Evolutionary conservation across 1,139 yeast genomes (phyloP).

Genomic region (Debaryomyces robertsiae): DNA sequence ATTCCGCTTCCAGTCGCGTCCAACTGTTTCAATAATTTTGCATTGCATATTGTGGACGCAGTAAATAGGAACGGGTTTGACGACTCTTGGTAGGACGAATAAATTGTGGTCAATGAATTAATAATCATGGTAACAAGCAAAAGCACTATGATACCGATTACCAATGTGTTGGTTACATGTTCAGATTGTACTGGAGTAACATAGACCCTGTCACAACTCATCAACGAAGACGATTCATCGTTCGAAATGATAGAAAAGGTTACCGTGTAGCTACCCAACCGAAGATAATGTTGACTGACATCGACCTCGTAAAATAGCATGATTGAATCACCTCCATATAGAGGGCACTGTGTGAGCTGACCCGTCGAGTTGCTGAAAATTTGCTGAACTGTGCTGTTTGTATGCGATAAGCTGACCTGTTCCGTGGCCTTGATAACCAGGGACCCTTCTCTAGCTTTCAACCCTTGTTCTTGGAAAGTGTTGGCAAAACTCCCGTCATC

Average conservation of each 20-base stretch:
- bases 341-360: conserved; percentile 41
- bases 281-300: conserved; percentile 32
- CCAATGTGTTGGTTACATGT: conserved; percentile 37
- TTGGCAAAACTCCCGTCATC: not conserved
- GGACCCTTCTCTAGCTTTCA: not conserved
- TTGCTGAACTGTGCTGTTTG: conserved; percentile 25
- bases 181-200: conserved; percentile 50
- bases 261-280: conserved; percentile 47
- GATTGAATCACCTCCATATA: conserved; percentile 43
- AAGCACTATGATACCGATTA: conserved; percentile 42
- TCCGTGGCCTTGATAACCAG: not conserved
- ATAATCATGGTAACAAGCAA: conserved; percentile 46
- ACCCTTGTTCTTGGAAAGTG: not conserved
- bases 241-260: conserved; percentile 43
- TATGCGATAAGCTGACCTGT: conserved; percentile 1
- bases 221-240: conserved; percentile 30
- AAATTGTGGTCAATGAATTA: conserved; percentile 44
- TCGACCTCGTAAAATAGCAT: conserved; percentile 43
- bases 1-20: conserved; percentile 58
- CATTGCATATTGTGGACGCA: conserved; percentile 65
- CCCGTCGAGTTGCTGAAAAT: conserved; percentile 33
- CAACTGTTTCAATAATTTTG: conserved; percentile 54
- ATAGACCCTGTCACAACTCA: conserved; percentile 52
- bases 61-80: conserved; percentile 56
- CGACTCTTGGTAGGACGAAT: conserved; percentile 66